Evolutionary conservation across 2,329 filamentous ascomycete species (phyloP), one percentile per base, ranked within the genome.

Genomic region (Grosmannia clavigera): DNA sequence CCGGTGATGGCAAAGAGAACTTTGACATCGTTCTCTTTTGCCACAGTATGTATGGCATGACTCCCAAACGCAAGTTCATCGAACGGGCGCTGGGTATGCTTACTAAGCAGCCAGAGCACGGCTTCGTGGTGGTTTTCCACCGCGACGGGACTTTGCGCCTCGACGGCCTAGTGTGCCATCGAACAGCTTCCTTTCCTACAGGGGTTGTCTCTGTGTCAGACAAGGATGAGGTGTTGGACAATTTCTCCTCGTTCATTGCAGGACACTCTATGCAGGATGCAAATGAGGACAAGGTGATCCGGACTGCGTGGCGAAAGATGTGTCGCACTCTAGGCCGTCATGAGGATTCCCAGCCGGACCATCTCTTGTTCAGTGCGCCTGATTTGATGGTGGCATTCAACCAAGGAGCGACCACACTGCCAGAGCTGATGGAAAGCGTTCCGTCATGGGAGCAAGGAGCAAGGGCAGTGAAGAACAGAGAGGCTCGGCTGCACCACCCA

Each of bases 21-120:
- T 85, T 76, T 65, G 76, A 86, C 63, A 14, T 84, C 50, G 67
- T 86, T 22, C 66, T 86, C 5, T 83, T 86, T 69, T 85, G 81
- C 64, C 82, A 85, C 67, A 84, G 83, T 70, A 77, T 85, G 76
- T 84, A 85, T 64, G 81, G 80, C 61, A 79, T 85, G 77, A 73
- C 72, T 0, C 73, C 74, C 2, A 79, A 81, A 64, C 65, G 63
- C n/a, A 66, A 16, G 1, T 75, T 73, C 61, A 75, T 86, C 62
- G 67, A 76, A 66, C 64, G 62, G 22, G 75, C 78, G 2, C 66
- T 85, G 9, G 64, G 68, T 22, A 72, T 81, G 74, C 78, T 85
- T 38, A 68, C 71, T 63, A 63, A 69, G 65, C n/a, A 76, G 74
- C 59, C 66, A 46, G 3, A 6, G 6, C 16, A 14, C 33, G 22